A percentile compares a stretch with the other conserved stretches of the same genome.
These are phyloP conservation scores for Detonula confervacea DNA, from an alignment of 352 stramenopile genomes.

Conservation along the genomic window DNA sequence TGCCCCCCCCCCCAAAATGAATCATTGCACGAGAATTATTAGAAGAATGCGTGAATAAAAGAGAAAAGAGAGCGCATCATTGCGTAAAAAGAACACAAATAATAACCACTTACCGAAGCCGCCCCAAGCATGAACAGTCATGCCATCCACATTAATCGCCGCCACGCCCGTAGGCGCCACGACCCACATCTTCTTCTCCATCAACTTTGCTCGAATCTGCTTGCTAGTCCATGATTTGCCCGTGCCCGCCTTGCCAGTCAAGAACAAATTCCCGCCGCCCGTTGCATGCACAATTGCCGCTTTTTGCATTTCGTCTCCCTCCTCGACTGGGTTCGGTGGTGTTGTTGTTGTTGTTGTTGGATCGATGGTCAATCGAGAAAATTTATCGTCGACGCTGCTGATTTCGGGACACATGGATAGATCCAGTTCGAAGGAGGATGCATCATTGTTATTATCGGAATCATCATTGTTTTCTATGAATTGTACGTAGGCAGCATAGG, in stretches of 20 bases:
- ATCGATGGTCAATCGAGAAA: background rate
- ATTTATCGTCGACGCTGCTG: background rate
- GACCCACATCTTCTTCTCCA: constrained; percentile 57
- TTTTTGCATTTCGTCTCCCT: constrained; percentile 48
- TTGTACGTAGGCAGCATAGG: background rate
- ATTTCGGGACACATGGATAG: constrained; percentile 10
- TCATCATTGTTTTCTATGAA: constrained; percentile 7
- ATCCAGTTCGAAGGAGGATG: constrained; percentile 14
- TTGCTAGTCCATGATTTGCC: constrained; percentile 65
- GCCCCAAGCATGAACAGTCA: constrained; percentile 92
- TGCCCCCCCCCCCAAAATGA: background rate
- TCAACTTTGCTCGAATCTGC: constrained; percentile 21
- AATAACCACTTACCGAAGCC: constrained; percentile 83
- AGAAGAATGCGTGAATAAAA: background rate
- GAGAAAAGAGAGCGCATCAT: background rate
- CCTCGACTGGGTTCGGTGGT: background rate
- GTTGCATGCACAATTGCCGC: constrained; percentile 51
- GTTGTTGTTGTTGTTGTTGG: background rate
- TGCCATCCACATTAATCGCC: constrained; percentile 85
- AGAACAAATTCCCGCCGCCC: constrained; percentile 58
- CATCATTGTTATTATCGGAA: constrained; percentile 10
- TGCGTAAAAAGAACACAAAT: constrained; percentile 20
- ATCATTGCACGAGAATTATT: background rate
- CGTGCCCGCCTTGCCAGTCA: constrained; percentile 71
- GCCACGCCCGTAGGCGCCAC: constrained; percentile 91